A percentile compares a stretch with the other conserved stretches of the same genome.
Evolutionary conservation across 2,329 filamentous ascomycete species (phyloP).

Genomic region (Neocatenulostroma microsporum): DNA sequence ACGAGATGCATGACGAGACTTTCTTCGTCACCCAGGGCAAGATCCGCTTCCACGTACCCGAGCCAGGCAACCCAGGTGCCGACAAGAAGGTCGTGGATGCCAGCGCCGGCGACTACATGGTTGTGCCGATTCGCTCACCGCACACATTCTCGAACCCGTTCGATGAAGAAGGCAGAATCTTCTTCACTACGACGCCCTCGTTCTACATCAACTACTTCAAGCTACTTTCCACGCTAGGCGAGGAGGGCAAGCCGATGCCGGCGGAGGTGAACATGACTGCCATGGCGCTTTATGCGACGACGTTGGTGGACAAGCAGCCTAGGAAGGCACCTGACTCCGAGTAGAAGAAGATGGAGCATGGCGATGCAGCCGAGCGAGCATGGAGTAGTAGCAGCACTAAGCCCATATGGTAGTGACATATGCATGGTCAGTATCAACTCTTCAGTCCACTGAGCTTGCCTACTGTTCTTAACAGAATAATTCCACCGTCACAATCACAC

Average conservation of each 20-base stretch:
- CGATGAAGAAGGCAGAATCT: slow-evolving; percentile 47
- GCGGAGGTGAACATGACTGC: slow-evolving; percentile 43
- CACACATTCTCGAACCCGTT: slow-evolving; percentile 51
- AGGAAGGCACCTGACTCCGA: no score
- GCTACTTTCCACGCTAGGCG: slow-evolving; percentile 40
- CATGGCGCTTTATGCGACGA: slow-evolving; percentile 45
- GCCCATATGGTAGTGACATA: no score
- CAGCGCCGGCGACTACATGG: slow-evolving; percentile 47
- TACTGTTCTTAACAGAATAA: no score
- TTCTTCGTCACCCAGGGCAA: slow-evolving; percentile 49
- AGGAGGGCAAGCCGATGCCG: slow-evolving; percentile 39
- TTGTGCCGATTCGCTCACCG: slow-evolving; percentile 47
- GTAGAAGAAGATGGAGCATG: no score
- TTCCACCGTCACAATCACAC: no score
- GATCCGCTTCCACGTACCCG: slow-evolving; percentile 44
- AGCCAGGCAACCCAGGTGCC: slow-evolving; percentile 18
- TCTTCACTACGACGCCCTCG: slow-evolving; percentile 51
- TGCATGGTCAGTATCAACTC: no score
- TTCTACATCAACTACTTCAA: slow-evolving; percentile 54
- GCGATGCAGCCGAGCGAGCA: no score
- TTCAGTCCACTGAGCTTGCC: no score
- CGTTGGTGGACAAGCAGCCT: slow-evolving; percentile 38
- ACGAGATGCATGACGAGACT: slow-evolving; percentile 53
- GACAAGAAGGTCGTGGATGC: slow-evolving; percentile 40
- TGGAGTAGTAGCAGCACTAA: no score